Evolutionary conservation across 2,329 filamentous ascomycete genomes (phyloP).

Genomic region (Aspergillus alliaceus): DNA sequence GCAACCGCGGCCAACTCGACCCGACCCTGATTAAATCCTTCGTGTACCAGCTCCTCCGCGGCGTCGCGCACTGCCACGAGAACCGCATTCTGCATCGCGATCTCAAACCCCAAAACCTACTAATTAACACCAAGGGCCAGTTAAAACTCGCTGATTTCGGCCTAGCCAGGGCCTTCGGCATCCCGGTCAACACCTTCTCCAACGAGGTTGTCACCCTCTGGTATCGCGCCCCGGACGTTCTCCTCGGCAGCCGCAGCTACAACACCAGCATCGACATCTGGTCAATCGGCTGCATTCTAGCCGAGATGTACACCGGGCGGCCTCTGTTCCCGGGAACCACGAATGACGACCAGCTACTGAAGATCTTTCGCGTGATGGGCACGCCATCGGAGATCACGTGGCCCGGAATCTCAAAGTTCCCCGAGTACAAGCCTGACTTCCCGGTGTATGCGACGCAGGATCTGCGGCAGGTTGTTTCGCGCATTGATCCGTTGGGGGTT

Average conservation of each 20-base stretch:
- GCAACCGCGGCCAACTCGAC: slow-evolving; percentile 85
- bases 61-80: slow-evolving; percentile 97
- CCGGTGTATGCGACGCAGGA: slow-evolving; percentile 90
- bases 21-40: slow-evolving; percentile 94
- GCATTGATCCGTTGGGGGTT: slow-evolving; percentile 80
- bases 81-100: slow-evolving; percentile 95
- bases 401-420: slow-evolving; percentile 87
- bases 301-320: slow-evolving; percentile 98
- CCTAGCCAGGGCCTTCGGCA: slow-evolving; percentile 89
- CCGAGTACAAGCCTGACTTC: slow-evolving; percentile 90
- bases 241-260: slow-evolving; percentile 91
- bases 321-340: slow-evolving; percentile 96
- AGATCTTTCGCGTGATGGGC: slow-evolving; percentile 96
- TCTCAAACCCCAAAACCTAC: slow-evolving; percentile 91
- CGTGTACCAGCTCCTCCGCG: slow-evolving; percentile 95
- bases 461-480: slow-evolving; percentile 75
- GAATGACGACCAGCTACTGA: slow-evolving; percentile 94
- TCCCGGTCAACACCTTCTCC: slow-evolving; percentile 96
- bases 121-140: slow-evolving; percentile 88
- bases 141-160: slow-evolving; percentile 95
- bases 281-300: slow-evolving; percentile 99
- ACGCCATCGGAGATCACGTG: slow-evolving; percentile 90
- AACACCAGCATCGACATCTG: slow-evolving; percentile 99
- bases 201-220: slow-evolving; percentile 98
- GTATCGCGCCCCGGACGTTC: slow-evolving; percentile 95